A percentile compares a stretch with the other conserved stretches of the same genome.
Evolutionary conservation across 176 grass and related monocot species (phyloP).

Genomic region (Chrysopogon serrulatus): DNA sequence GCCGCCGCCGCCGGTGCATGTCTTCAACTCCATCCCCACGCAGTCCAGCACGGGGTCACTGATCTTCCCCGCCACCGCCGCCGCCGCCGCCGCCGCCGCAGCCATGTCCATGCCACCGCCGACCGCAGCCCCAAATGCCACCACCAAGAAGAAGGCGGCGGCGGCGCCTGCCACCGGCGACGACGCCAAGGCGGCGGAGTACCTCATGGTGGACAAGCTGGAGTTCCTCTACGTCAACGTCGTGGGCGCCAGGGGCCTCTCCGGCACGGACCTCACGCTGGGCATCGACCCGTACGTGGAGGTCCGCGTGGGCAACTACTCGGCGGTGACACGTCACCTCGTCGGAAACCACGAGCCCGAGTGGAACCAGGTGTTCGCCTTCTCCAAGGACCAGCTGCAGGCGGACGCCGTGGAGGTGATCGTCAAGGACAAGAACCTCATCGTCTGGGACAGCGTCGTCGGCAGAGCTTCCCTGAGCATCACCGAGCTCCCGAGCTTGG

Average conservation of each 20-base stretch:
- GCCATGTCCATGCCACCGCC: not conserved
- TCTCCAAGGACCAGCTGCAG: not conserved
- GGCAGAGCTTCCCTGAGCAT: not conserved
- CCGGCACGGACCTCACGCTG: not conserved
- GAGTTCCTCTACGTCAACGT: slow-evolving; percentile 18
- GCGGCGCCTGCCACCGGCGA: not conserved
- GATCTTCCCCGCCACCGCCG: not conserved
- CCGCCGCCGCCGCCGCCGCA: not conserved
- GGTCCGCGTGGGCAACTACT: not conserved
- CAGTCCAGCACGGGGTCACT: not conserved
- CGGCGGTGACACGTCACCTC: not conserved
- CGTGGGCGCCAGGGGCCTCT: not conserved
- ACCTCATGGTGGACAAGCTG: not conserved
- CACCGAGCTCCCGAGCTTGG: not conserved
- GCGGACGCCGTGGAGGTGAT: not conserved
- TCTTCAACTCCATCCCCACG: not conserved
- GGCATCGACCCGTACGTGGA: not conserved
- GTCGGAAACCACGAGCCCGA: not conserved
- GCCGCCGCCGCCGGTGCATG: not conserved
- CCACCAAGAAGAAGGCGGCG: not conserved
- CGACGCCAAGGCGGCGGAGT: not conserved
- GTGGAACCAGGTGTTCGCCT: slow-evolving; percentile 24
- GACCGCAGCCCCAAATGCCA: not conserved
- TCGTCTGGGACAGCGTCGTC: not conserved
- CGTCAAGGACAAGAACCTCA: not conserved